A percentile compares a stretch with the other conserved stretches of the same genome.
Conservation (phyloP, 148 eudicot species). For the Chenopodium suecicum region DNA sequence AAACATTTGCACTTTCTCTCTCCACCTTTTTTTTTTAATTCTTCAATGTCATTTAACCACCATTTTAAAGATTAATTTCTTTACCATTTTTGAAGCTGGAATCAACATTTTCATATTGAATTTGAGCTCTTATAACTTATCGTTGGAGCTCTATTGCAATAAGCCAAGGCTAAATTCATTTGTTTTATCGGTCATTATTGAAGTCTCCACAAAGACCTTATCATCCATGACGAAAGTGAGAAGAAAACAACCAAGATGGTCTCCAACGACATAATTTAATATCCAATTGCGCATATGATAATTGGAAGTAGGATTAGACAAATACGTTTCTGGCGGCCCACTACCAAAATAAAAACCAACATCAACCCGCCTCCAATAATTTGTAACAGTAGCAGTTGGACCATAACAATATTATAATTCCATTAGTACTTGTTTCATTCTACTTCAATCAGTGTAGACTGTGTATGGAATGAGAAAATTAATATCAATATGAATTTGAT, state of each 20-base stretch:
- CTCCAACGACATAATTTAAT: fast-evolving
- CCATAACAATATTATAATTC: too few relatives aligned
- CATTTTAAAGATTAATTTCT: too few relatives aligned
- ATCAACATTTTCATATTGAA: too few relatives aligned
- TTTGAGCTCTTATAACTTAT: not conserved
- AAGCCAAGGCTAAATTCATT: not conserved
- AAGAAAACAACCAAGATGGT: not conserved
- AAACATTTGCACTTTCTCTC: too few relatives aligned
- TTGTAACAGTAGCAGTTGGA: not conserved
- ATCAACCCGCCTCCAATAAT: not conserved
- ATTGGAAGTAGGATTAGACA: not conserved
- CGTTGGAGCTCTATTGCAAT: not conserved
- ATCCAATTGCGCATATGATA: not conserved
- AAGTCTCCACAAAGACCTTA: not conserved
- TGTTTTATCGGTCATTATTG: not conserved
- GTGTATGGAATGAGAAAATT: too few relatives aligned
- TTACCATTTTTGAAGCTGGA: too few relatives aligned
- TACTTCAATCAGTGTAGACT: too few relatives aligned
- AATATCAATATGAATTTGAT: too few relatives aligned
- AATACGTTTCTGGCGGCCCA: too few relatives aligned
- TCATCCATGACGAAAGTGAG: not conserved
- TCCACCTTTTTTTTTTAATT: too few relatives aligned
- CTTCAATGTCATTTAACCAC: too few relatives aligned
- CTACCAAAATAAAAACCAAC: not conserved
- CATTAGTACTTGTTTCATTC: too few relatives aligned